Evolutionary conservation across 2,329 filamentous ascomycete genomes (phyloP).

Genomic region (Dactylellina cionopaga): DNA sequence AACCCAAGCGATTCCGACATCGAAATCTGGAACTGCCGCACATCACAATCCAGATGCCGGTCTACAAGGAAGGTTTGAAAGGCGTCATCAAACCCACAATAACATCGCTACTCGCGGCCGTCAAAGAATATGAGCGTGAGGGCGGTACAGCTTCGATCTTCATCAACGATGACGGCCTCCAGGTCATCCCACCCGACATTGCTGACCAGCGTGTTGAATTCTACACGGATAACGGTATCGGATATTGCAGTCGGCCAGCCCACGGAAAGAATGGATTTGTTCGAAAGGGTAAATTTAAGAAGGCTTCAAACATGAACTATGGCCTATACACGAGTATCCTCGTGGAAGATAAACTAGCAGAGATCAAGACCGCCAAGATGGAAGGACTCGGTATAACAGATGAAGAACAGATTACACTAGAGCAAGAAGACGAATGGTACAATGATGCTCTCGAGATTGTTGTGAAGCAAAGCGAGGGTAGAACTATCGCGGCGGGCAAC

Average conservation of each 20-base stretch:
- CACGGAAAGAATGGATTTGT: conserved; percentile 66
- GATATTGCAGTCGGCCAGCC: conserved; percentile 60
- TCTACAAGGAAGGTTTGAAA: conserved; percentile 65
- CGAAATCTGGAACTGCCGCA: conserved; percentile 60
- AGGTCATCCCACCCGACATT: conserved; percentile 65
- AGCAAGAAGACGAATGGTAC: conserved; percentile 64
- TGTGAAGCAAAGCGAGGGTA: conserved; percentile 65
- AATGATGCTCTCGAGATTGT: conserved; percentile 65
- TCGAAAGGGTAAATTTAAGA: conserved; percentile 75
- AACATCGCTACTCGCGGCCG: conserved; percentile 67
- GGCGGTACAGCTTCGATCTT: conserved; percentile 75
- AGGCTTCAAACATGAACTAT: conserved; percentile 80
- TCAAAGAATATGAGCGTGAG: conserved; percentile 69
- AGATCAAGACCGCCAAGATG: neutral
- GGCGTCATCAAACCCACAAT: conserved; percentile 68
- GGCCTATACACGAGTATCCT: conserved; percentile 71
- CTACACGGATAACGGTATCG: conserved; percentile 18
- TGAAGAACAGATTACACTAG: conserved; percentile 4
- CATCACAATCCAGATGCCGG: conserved; percentile 65
- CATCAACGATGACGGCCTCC: conserved; percentile 75
- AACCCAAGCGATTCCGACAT: conserved; percentile 60
- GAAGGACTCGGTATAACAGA: neutral
- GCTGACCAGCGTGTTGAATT: conserved; percentile 54
- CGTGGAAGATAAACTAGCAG: conserved; percentile 67
- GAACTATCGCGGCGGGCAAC: conserved; percentile 70